A percentile compares a stretch with the other conserved stretches of the same genome.
These are phyloP conservation scores for Zanthoxylum bungeanum DNA, from an alignment of 345 rosid species.

Conservation along the genomic window DNA sequence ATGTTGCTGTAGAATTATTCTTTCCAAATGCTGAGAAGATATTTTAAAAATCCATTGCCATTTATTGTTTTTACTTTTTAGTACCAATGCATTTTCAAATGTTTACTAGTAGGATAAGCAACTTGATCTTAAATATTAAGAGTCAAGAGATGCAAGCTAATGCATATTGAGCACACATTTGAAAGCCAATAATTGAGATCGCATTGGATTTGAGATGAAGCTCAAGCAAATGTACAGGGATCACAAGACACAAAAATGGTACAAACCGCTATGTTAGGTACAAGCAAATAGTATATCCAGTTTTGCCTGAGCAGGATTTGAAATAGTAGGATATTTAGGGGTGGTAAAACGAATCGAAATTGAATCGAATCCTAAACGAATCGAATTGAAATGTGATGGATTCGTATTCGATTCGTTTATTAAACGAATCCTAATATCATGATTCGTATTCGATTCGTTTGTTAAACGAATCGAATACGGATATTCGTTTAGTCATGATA, in stretches of 20 bases:
- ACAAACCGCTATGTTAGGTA: neutral
- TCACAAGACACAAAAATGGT: neutral
- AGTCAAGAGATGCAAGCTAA: neutral
- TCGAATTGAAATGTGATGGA: too few relatives aligned
- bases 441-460: too few relatives aligned
- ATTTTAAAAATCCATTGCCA: too few relatives aligned
- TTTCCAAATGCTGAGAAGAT: too few relatives aligned
- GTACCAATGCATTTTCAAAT: neutral
- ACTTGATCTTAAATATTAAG: neutral
- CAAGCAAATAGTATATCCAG: slow-evolving; percentile 41
- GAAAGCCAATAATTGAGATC: neutral
- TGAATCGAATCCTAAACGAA: too few relatives aligned
- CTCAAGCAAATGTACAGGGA: neutral
- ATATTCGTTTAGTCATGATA: too few relatives aligned
- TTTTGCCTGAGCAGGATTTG: slow-evolving; percentile 40
- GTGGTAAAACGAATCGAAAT: too few relatives aligned
- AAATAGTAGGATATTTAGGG: slow-evolving; percentile 18
- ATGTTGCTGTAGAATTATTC: neutral
- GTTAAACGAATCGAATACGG: too few relatives aligned
- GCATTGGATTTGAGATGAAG: neutral
- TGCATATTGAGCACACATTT: too few relatives aligned
- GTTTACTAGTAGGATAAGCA: neutral
- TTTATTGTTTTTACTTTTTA: too few relatives aligned
- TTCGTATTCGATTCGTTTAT: too few relatives aligned
- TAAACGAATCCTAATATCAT: too few relatives aligned